Evolutionary conservation across 352 stramenopile species (phyloP).

Genomic region (Globisporangium rhizosaccharum): DNA sequence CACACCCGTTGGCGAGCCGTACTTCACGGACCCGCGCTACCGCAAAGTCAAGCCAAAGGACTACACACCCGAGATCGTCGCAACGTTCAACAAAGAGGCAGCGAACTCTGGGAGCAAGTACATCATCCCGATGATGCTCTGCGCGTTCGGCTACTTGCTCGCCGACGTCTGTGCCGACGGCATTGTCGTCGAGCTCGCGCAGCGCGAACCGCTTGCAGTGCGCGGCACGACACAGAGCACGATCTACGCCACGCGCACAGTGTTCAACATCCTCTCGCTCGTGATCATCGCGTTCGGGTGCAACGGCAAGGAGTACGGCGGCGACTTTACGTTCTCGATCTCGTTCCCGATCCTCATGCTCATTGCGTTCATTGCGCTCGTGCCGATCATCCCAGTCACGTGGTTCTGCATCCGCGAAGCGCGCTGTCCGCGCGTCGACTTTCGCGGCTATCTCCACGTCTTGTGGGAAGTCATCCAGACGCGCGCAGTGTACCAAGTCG

Average conservation of each 20-base stretch:
- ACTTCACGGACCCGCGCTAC: constrained; percentile 33
- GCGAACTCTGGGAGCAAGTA: constrained; percentile 13
- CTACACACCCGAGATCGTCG: constrained; percentile 18
- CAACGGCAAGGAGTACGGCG: constrained; percentile 33
- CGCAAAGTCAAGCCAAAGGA: constrained; percentile 27
- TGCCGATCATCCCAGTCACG: constrained; percentile 18
- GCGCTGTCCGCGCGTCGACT: constrained; percentile 8
- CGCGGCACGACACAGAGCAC: constrained; percentile 13
- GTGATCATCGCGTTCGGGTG: constrained; percentile 20
- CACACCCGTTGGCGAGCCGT: constrained; percentile 31
- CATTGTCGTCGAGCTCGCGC: constrained; percentile 27
- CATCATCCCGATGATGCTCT: constrained; percentile 40
- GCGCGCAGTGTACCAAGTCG: constrained; percentile 23
- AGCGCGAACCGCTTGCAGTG: constrained; percentile 25
- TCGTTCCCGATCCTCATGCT: constrained; percentile 22
- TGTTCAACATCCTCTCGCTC: constrained; percentile 19
- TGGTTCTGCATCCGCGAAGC: constrained; percentile 23
- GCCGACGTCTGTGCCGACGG: constrained; percentile 47
- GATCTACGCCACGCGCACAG: constrained; percentile 16
- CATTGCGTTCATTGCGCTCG: constrained; percentile 11
- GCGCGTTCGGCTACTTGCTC: constrained; percentile 44
- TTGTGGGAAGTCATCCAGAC: constrained; percentile 17
- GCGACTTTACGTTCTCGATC: constrained; percentile 27
- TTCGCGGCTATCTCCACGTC: constrained; percentile 8
- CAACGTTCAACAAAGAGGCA: constrained; percentile 20